Evolutionary conservation across 2,329 filamentous ascomycete species (phyloP), one percentile per base, ranked within the genome.

Genomic region (Tolypocladium tundrense): DNA sequence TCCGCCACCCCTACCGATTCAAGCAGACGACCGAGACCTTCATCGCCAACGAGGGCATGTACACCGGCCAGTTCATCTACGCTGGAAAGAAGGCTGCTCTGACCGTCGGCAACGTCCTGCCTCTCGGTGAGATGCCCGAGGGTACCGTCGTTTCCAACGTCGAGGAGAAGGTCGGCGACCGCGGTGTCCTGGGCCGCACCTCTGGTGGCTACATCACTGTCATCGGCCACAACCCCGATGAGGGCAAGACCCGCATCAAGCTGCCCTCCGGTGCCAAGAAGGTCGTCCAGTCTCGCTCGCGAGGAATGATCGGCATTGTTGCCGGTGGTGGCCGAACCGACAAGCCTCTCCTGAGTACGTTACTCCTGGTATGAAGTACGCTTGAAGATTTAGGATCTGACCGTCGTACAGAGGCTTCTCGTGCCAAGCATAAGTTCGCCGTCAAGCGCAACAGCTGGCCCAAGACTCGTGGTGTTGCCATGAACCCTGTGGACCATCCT

Each of bases 401-500:
- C 52, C 2, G 10, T 52, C 7, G 39, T 51, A 79, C 83, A 90
- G 87, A 99, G 93, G 94, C 94, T 73, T 97, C 93, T 74, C 91
- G 94, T 77, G 94, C 94, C 75, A 99, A 97, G 91, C 93, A 97
- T 79, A 99, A 99, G 90, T 99, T 96, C 83, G 91, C 92, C 71
- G 95, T 97, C 83, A 99, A 99, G 91, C 91, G 94, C 77, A 97
- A 99, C 91, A 93, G 87, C 76, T 99, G 94, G 94, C 94, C 94
- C 82, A 97, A 96, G 90, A 99, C 94, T 86, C 93, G 94, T 94
- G 94, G 94, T 97, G 94, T 99, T 88, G 94, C 94, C 81, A 99
- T 99, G 94, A 99, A 99, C 85, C 94, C 94, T 73, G 94, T 99
- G 74, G 94, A 99, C 83, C 94, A 99, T 87, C 90, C 90, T 79